Evolutionary conservation across 2,329 filamentous ascomycete species (phyloP).

Genomic region (Metarhizium rileyi): DNA sequence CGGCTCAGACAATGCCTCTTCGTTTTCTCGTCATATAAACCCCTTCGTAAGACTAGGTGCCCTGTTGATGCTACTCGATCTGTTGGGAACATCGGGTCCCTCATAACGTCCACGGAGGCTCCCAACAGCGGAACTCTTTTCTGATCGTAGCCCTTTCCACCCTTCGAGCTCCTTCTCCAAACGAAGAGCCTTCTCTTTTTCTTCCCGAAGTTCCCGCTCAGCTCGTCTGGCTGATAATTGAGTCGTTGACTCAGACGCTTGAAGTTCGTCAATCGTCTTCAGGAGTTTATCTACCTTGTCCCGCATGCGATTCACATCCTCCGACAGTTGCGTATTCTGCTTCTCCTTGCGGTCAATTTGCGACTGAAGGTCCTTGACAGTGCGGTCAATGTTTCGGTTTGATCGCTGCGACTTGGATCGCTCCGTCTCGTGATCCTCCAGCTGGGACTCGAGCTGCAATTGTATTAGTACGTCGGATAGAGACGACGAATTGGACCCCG

Average conservation of each 20-base stretch:
- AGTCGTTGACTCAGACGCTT: conserved; percentile 71
- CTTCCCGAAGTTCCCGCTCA: conserved; percentile 82
- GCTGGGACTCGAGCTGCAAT: conserved; percentile 70
- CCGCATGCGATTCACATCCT: conserved; percentile 75
- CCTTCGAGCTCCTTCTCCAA: conserved; percentile 84
- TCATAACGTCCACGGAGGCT: conserved; percentile 32
- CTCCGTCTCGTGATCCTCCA: conserved; percentile 73
- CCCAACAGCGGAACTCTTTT: conserved; percentile 41
- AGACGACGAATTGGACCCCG: neutral
- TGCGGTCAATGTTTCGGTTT: conserved; percentile 85
- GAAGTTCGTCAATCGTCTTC: conserved; percentile 85
- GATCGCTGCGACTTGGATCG: conserved; percentile 75
- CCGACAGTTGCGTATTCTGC: conserved; percentile 66
- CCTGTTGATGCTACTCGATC: conserved; percentile 56
- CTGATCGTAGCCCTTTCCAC: conserved; percentile 66
- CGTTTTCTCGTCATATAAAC: conserved; percentile 31
- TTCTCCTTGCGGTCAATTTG: conserved; percentile 94
- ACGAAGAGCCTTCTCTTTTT: conserved; percentile 68
- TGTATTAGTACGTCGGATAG: conserved; percentile 15
- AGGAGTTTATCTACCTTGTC: conserved; percentile 89
- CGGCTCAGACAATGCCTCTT: neutral
- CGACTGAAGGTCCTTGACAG: conserved; percentile 82
- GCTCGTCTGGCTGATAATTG: conserved; percentile 77
- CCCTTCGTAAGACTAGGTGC: conserved; percentile 65
- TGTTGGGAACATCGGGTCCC: conserved; percentile 44